Conservation (phyloP, 352 stramenopile genomes). For the Pythium grandisporangium region DNA sequence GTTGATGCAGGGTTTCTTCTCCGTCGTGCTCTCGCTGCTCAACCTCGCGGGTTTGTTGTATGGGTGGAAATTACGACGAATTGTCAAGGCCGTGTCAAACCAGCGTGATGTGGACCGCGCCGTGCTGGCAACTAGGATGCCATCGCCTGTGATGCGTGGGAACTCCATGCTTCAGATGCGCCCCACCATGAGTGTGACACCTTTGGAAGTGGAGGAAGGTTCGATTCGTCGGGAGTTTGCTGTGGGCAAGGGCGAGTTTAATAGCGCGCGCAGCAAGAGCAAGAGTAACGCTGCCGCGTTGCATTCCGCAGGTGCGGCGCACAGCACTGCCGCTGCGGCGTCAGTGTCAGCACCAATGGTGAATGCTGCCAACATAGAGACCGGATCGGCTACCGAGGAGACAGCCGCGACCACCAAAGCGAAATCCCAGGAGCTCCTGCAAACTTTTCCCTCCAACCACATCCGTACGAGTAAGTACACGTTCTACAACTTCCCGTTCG, state of each 20-base stretch:
- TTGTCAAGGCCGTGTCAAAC: slow-evolving; percentile 79
- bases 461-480: slow-evolving; percentile 88
- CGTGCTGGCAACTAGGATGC: slow-evolving; percentile 71
- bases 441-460: slow-evolving; percentile 62
- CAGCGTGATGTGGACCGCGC: slow-evolving; percentile 74
- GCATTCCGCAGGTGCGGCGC: slow-evolving; percentile 1
- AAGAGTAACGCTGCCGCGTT: too few relatives aligned
- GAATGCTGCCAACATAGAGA: too few relatives aligned
- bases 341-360: too few relatives aligned
- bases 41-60: slow-evolving; percentile 77
- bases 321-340: not conserved
- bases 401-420: slow-evolving; percentile 13
- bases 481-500: slow-evolving; percentile 85
- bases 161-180: slow-evolving; percentile 21
- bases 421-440: not conserved
- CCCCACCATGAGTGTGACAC: slow-evolving; percentile 53
- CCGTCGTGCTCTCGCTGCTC: slow-evolving; percentile 64
- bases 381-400: too few relatives aligned
- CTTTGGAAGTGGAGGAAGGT: slow-evolving; percentile 22
- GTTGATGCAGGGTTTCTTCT: slow-evolving; percentile 84
- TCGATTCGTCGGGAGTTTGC: slow-evolving; percentile 33
- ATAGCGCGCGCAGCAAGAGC: slow-evolving; percentile 9
- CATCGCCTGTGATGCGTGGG: slow-evolving; percentile 11
- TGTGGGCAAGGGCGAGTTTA: slow-evolving; percentile 17
- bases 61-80: slow-evolving; percentile 81